Evolutionary conservation across 2,329 filamentous ascomycete genomes (phyloP), one percentile per base, ranked within the genome.

Genomic region (Nemania sp.): DNA sequence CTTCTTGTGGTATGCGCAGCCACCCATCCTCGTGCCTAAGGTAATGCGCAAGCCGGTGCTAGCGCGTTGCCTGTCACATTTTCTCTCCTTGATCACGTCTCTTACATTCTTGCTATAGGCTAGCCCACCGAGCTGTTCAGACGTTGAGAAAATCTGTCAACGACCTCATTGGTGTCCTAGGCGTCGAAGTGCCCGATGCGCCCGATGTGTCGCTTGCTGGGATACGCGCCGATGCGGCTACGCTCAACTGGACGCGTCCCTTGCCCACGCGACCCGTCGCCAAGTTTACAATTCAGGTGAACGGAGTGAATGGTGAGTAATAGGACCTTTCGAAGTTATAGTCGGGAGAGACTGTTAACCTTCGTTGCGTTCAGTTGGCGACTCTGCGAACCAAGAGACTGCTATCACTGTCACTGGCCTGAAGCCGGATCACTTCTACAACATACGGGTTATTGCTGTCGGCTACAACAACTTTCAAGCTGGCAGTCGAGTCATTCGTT

Each of bases 391-490:
- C 68, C 84, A 87, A 67, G 92, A 96, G 74, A 92, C 90, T 0
- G 90, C 92, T n/a, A 92, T 97, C 54, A 93, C 91, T 47, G 92
- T 99, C 57, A 92, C 90, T 34, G 92, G 93, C 40, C 81, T 99
- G 7, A 88, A 90, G 69, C 92, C 95, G 0, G 88, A 90, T 66
- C 90, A 91, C 70, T 96, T 93, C 71, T 98, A 98, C 77, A 96
- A 96, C 66, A 88, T 99, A 29, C 89, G 94, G 62, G 91, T 98
- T 55, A 90, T 97, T 67, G 92, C 94, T 40, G 90, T 97, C 55
- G 96, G 94, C 50, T 86, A 89, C 32, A 92, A 93, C 68, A 96
- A 95, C 75, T 98, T 98, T 70, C 92, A 96, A 72, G 92, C 93
- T 0, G 90, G 91, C 39, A 97, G 95, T 74, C 83, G 87, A 5